Conservation (phyloP, 306 rosid genomes). For the Cucumis hystrix region DNA sequence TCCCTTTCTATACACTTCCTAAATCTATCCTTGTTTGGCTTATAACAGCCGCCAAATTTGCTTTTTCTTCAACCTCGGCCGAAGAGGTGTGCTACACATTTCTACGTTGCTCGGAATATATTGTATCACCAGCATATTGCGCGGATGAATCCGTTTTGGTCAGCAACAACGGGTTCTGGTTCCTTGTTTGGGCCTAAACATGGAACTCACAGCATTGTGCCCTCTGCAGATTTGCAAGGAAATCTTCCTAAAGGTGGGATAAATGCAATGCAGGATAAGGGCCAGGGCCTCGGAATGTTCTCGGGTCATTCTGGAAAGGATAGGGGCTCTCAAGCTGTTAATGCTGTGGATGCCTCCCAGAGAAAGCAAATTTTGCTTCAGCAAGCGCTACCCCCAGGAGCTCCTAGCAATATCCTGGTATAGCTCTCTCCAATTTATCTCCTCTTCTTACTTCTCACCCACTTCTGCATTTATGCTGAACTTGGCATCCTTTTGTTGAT, state of each 20-base stretch:
- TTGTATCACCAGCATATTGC: constrained; percentile 64
- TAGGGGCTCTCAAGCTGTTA: constrained; percentile 43
- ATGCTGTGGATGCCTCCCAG: constrained; percentile 41
- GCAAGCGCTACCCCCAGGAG: constrained; percentile 75
- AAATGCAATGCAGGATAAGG: constrained; percentile 61
- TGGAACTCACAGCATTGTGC: constrained; percentile 37
- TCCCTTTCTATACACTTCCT: background rate
- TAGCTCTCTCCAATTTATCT: background rate
- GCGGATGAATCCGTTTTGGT: constrained; percentile 87
- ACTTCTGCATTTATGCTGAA: background rate
- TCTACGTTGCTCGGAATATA: constrained; percentile 78
- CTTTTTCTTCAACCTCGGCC: constrained; percentile 76
- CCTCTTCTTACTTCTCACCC: background rate
- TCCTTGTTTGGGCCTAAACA: constrained; percentile 66
- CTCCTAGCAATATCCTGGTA: constrained; percentile 82
- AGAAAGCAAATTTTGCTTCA: constrained; percentile 77
- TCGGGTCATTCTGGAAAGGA: constrained; percentile 63
- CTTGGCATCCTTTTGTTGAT: background rate
- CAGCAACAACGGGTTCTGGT: constrained; percentile 77
- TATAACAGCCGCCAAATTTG: constrained; percentile 53
- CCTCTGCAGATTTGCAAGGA: constrained; percentile 57
- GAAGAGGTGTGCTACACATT: constrained; percentile 88
- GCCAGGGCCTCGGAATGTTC: constrained; percentile 42
- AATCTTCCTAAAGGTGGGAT: constrained; percentile 28
- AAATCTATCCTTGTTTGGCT: background rate